Conservation (phyloP, 176 grass and related monocot species). For the Paspalum vaginatum region DNA sequence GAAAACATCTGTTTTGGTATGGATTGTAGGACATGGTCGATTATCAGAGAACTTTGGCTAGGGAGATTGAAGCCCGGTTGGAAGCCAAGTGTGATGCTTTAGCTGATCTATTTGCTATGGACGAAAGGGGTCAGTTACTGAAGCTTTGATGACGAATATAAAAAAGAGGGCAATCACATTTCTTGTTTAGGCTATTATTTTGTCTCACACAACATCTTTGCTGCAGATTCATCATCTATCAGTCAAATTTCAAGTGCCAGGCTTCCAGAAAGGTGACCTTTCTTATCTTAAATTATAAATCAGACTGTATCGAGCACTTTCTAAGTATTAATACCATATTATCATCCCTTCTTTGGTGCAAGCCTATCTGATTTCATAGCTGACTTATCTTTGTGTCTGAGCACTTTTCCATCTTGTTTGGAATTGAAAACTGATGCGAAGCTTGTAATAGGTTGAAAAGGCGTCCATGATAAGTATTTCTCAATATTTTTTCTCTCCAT, state of each 20-base stretch:
- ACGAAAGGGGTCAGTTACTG: slow-evolving; percentile 71
- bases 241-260: slow-evolving; percentile 85
- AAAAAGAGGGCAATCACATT: background rate
- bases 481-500: slow-evolving; percentile 28
- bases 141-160: slow-evolving; percentile 12
- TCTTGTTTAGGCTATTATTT: slow-evolving; percentile 6
- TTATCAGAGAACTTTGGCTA: slow-evolving; percentile 79
- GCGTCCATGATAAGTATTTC: background rate
- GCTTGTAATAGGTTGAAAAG: background rate
- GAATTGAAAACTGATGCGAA: slow-evolving; percentile 2
- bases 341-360: background rate
- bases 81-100: slow-evolving; percentile 90
- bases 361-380: background rate
- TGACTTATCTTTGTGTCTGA: slow-evolving; percentile 17
- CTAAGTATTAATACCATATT: background rate
- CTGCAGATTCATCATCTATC: slow-evolving; percentile 74
- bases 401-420: slow-evolving; percentile 36
- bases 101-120: slow-evolving; percentile 83
- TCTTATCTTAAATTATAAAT: slow-evolving; percentile 9
- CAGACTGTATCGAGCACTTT: background rate
- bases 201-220: slow-evolving; percentile 44
- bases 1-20: slow-evolving; percentile 28
- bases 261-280: slow-evolving; percentile 86
- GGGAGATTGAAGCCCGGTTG: slow-evolving; percentile 91
- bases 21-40: slow-evolving; percentile 74